phyloP scores from a whole-genome alignment of 768 basidiomycete species.

The Termitomyces sp. region DNA sequence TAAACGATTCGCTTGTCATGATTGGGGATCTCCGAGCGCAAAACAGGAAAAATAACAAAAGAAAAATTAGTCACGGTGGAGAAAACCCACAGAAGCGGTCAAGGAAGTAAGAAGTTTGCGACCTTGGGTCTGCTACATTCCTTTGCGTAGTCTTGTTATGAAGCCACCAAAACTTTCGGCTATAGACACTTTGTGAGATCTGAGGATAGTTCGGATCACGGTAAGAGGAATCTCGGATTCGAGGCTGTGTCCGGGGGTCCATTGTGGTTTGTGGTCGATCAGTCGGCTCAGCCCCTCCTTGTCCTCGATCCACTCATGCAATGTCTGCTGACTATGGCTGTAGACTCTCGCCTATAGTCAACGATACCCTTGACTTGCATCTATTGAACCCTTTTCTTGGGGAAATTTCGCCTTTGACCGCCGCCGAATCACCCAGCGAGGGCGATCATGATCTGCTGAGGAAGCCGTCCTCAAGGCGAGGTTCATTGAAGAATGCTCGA shows the following conservation, averaged over 20 bases:
- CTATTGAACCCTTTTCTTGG: constrained; percentile 15
- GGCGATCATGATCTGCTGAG: constrained; percentile 1
- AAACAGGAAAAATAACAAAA: constrained; percentile 11
- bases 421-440: not conserved
- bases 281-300: not conserved
- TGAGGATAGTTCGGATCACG: not conserved
- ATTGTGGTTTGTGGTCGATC: not conserved
- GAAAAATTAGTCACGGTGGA: constrained; percentile 8
- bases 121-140: not conserved
- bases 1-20: constrained; percentile 31
- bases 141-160: not conserved
- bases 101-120: constrained; percentile 6
- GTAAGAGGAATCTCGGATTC: no score
- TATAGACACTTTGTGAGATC: not conserved
- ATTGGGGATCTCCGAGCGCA: constrained; percentile 13
- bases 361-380: constrained; percentile 9
- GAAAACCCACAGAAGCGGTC: constrained; percentile 14
- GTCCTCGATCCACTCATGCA: not conserved
- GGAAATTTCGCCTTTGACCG: not conserved
- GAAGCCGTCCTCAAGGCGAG: not conserved
- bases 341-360: constrained; percentile 13
- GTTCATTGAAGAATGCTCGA: not conserved
- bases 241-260: constrained; percentile 16
- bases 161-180: not conserved
- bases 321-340: constrained; percentile 15